Evolutionary conservation across 2,329 filamentous ascomycete species (phyloP), one percentile per base, ranked within the genome.

Genomic region (Mollisiaceae sp.): DNA sequence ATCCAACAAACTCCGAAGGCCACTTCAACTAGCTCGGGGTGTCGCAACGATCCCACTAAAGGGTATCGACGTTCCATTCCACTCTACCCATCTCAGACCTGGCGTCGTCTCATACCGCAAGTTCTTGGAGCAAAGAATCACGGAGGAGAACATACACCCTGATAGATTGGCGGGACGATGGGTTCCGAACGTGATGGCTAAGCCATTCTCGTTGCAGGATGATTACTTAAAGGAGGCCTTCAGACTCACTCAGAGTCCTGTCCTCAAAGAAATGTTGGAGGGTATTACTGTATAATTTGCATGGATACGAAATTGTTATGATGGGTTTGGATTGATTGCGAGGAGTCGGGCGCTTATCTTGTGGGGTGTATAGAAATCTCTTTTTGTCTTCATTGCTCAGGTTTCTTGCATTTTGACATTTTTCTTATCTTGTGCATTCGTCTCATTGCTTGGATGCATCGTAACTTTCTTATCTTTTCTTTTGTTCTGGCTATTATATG

Each of bases 141-240:
- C 67, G 15, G 63, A 65, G 20, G 66, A 68, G 18, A 69, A 65
- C 18, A 66, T 78, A 24, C 65, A 72, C 14, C 71, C 72, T 11
- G 68, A 68, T 11, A 64, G 68, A 56, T 69, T 78, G 20, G 70
- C 76, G 9, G 74, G 73, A 4, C 74, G 70, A 57, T 79, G 73
- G 62, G 72, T 78, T 32, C 77, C 77, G 12, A 78, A 79, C 60
- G 70, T 78, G 14, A 77, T 72, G 24, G 77, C 70, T 3, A 71
- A 67, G 50, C 77, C 77, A 1, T 78, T 78, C 59, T 65, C 64
- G 60, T 68, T 76, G 32, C 68, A 62, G 35, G 68, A 66, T 39
- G 72, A 68, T 12, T 75, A 74, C 39, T 71, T 67, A 39, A 36
- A 67, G 39, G n/a, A 41, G 38, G 65, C 65, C 12, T 45, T 45